phyloP scores from a whole-genome alignment of 208 protist genomes.

The Tritrichomonas foetus region DNA sequence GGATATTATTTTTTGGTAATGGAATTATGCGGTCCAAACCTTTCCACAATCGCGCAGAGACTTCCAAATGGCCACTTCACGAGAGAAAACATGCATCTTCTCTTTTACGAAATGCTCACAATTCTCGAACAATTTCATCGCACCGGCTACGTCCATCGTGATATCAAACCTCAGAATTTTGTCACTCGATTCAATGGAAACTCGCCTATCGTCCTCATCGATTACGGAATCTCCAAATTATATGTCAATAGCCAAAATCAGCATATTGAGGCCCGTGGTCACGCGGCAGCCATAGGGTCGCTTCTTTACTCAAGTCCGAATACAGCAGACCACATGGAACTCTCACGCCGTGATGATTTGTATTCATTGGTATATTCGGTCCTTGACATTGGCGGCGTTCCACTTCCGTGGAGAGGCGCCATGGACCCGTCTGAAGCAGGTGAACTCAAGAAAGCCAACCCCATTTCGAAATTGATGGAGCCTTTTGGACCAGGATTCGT shows the following conservation, averaged over 20 bases:
- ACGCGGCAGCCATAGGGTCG: neutral
- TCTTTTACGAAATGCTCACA: neutral
- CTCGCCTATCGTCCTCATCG: neutral
- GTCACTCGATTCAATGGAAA: neutral
- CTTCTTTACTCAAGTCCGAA: neutral
- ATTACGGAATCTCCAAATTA: neutral
- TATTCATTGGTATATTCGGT: neutral
- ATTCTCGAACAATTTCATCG: neutral
- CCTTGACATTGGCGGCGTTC: neutral
- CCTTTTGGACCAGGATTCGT: neutral
- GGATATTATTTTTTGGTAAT: neutral
- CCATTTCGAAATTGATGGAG: neutral
- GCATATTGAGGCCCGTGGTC: neutral
- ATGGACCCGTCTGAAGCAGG: neutral
- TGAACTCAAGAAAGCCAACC: neutral
- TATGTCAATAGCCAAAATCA: neutral
- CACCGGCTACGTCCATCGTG: neutral
- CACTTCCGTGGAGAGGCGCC: neutral
- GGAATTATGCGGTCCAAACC: neutral
- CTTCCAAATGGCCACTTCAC: neutral
- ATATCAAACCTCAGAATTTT: constrained; percentile 23
- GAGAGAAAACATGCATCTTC: neutral
- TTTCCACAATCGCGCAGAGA: neutral
- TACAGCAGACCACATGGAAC: neutral
- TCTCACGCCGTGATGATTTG: neutral